Conservation (phyloP, 192 early-diverging fungal species). For the Coemansia erecta region DNA sequence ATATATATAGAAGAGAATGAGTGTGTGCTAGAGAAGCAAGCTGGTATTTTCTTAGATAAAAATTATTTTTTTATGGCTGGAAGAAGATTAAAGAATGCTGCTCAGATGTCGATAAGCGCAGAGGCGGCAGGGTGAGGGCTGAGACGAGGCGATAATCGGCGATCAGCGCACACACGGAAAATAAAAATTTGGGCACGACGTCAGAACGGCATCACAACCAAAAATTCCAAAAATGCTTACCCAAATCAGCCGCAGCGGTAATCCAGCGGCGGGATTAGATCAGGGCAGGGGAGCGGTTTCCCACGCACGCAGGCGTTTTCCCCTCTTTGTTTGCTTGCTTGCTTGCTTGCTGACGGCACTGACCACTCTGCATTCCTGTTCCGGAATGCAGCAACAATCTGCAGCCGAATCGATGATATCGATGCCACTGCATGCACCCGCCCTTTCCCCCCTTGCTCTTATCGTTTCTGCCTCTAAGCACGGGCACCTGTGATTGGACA, state of each 20-base stretch:
- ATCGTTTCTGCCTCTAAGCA: too few relatives aligned
- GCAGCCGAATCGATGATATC: slow-evolving; percentile 4
- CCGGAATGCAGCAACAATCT: not conserved
- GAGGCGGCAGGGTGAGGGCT: not conserved
- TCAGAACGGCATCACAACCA: too few relatives aligned
- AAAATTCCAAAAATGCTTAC: too few relatives aligned
- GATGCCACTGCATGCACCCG: slow-evolving; percentile 1
- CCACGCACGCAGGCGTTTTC: not conserved
- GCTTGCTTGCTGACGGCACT: not conserved
- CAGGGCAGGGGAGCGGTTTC: too few relatives aligned
- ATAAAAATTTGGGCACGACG: too few relatives aligned
- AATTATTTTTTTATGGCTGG: too few relatives aligned
- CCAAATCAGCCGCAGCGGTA: too few relatives aligned
- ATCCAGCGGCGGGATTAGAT: too few relatives aligned
- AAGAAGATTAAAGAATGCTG: not conserved
- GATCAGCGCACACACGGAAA: too few relatives aligned
- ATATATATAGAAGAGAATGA: not conserved
- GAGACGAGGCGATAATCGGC: not conserved
- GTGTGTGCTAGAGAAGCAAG: not conserved
- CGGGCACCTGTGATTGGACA: too few relatives aligned
- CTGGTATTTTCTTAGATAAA: too few relatives aligned
- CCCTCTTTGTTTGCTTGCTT: not conserved
- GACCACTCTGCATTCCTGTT: not conserved
- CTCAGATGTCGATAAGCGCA: not conserved
- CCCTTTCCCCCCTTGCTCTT: not conserved